These are phyloP conservation scores for Pseudogymnoascus sp. DNA, from an alignment of 2,329 filamentous ascomycete genomes.

Conservation along the genomic window DNA sequence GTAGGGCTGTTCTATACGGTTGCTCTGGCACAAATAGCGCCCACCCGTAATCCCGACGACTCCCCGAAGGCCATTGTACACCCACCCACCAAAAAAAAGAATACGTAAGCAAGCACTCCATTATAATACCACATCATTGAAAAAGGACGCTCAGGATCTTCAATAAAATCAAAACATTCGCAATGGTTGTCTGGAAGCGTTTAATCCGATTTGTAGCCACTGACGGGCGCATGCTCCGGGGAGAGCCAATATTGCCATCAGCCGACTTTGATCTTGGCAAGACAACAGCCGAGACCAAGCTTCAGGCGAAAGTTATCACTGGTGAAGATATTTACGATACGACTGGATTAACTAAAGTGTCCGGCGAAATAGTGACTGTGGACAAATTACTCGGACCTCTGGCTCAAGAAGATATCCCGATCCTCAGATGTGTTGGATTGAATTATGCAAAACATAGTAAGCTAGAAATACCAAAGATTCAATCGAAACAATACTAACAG, in stretches of 20 bases:
- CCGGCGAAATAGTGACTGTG: slow-evolving; percentile 45
- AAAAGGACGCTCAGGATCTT: background rate
- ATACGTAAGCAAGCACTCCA: background rate
- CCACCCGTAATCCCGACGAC: background rate
- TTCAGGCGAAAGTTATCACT: slow-evolving; percentile 44
- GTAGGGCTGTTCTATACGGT: background rate
- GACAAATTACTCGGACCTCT: slow-evolving; percentile 46
- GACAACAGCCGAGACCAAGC: slow-evolving; percentile 36
- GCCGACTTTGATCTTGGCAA: slow-evolving; percentile 40
- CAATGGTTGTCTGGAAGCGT: slow-evolving; percentile 35
- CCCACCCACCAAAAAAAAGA: background rate
- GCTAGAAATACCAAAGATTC: slow-evolving; percentile 11
- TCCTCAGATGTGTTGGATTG: slow-evolving; percentile 49
- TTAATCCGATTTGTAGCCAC: slow-evolving; percentile 46
- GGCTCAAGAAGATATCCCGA: slow-evolving; percentile 41
- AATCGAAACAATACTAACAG: background rate
- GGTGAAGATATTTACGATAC: slow-evolving; percentile 42
- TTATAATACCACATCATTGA: background rate
- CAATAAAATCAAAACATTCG: background rate
- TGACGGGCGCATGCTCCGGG: slow-evolving; percentile 41
- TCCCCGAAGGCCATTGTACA: background rate
- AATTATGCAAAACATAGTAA: slow-evolving; percentile 51
- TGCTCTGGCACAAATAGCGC: background rate
- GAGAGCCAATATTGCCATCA: slow-evolving; percentile 41
- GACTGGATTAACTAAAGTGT: slow-evolving; percentile 38